These are phyloP conservation scores for Magnusiomyces magnusii DNA, from an alignment of 1,139 yeast species.

Conservation along the genomic window DNA sequence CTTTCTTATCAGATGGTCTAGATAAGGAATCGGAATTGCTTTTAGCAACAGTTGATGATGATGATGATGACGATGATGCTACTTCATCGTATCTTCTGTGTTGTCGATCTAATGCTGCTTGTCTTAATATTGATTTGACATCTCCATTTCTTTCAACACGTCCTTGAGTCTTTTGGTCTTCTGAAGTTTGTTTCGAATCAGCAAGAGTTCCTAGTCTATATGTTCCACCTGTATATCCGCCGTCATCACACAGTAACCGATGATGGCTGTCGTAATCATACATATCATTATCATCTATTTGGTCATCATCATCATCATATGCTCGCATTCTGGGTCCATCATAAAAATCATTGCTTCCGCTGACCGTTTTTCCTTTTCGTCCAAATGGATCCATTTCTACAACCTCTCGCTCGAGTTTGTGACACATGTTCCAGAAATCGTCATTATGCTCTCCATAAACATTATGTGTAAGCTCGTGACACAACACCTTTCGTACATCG, in stretches of 20 bases:
- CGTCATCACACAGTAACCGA: constrained; percentile 18
- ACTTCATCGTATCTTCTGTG: constrained; percentile 8
- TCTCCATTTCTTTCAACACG: constrained; percentile 12
- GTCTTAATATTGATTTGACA: constrained; percentile 20
- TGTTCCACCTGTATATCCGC: constrained; percentile 27
- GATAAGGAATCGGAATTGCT: no score
- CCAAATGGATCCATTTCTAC: constrained; percentile 31
- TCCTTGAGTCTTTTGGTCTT: constrained; percentile 9
- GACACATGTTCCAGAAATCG: constrained; percentile 35
- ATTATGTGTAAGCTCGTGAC: constrained; percentile 39
- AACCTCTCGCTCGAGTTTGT: constrained; percentile 32
- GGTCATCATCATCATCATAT: constrained; percentile 17
- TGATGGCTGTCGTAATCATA: constrained; percentile 13
- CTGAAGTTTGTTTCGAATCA: background rate
- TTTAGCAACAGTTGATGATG: no score
- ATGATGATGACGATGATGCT: background rate
- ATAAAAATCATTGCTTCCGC: constrained; percentile 19
- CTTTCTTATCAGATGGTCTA: no score
- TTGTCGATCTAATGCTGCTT: constrained; percentile 24
- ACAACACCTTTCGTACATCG: constrained; percentile 33
- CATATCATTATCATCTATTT: constrained; percentile 18
- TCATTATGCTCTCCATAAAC: constrained; percentile 33
- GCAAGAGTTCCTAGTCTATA: constrained; percentile 20
- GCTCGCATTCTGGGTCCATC: constrained; percentile 21
- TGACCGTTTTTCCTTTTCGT: constrained; percentile 18